Evolutionary conservation across 805 yeast species (phyloP).

Genomic region (Scheffersomyces stipitis): DNA sequence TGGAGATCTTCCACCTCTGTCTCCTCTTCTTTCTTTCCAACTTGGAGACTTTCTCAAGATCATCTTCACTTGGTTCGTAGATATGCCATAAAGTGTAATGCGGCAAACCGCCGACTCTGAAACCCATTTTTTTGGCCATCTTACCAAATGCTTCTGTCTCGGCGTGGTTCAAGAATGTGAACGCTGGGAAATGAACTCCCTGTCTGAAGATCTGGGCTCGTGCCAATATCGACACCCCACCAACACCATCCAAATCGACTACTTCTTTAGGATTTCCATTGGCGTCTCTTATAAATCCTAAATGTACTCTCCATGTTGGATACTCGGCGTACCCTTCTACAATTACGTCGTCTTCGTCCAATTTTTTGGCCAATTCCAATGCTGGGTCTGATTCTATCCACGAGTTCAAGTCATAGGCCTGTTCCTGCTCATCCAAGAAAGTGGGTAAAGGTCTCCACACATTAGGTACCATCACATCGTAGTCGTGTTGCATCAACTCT

Average conservation of each 20-base stretch:
- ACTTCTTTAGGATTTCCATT: conserved; percentile 62
- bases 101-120: conserved; percentile 82
- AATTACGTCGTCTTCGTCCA: conserved; percentile 80
- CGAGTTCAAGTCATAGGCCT: conserved; percentile 93
- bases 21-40: conserved; percentile 68
- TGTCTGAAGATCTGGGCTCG: conserved; percentile 71
- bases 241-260: conserved; percentile 80
- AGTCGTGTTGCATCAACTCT: conserved; percentile 65
- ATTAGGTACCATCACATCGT: conserved; percentile 78
- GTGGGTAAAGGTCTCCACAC: conserved; percentile 98
- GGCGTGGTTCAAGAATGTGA: conserved; percentile 80
- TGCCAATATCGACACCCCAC: conserved; percentile 81
- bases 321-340: conserved; percentile 88
- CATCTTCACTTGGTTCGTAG: conserved; percentile 86
- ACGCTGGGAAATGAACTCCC: conserved; percentile 84
- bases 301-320: conserved; percentile 82
- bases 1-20: conserved; percentile 4
- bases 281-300: conserved; percentile 67
- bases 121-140: conserved; percentile 77
- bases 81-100: conserved; percentile 96
- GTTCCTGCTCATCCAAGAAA: conserved; percentile 78
- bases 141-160: conserved; percentile 89
- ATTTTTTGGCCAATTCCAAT: conserved; percentile 57
- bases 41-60: conserved; percentile 64
- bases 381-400: conserved; percentile 92